Percentiles rank a stretch among this genome's conserved stretches.
These are phyloP conservation scores for Serendipita vermifera DNA, from an alignment of 768 basidiomycete genomes.

Conservation along the genomic window DNA sequence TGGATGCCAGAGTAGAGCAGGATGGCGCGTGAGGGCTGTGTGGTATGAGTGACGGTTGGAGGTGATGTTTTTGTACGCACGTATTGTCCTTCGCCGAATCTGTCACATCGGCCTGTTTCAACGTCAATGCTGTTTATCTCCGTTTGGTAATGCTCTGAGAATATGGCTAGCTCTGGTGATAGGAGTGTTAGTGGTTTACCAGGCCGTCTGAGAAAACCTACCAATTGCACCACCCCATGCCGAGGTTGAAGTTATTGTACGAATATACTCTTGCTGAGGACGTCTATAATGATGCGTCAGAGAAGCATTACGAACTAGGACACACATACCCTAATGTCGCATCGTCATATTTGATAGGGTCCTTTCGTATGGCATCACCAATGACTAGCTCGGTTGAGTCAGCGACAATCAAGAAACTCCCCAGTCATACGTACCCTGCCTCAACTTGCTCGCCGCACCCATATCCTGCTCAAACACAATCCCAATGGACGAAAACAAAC, in stretches of 20 bases:
- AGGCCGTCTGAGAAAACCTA: constrained; percentile 12
- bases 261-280: constrained; percentile 56
- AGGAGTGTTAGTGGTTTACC: too few relatives aligned
- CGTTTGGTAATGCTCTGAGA: constrained; percentile 65
- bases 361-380: constrained; percentile 60
- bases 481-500: constrained; percentile 79
- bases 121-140: constrained; percentile 89
- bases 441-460: constrained; percentile 49
- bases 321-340: constrained; percentile 65
- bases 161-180: constrained; percentile 46
- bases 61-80: constrained; percentile 23
- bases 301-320: constrained; percentile 1
- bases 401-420: background rate
- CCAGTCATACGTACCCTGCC: constrained; percentile 63
- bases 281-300: constrained; percentile 36
- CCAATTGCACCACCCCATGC: constrained; percentile 97
- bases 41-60: too few relatives aligned
- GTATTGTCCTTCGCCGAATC: constrained; percentile 48
- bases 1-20: constrained; percentile 95
- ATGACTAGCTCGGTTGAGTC: constrained; percentile 43
- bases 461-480: constrained; percentile 77
- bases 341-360: constrained; percentile 65
- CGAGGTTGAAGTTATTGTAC: constrained; percentile 61
- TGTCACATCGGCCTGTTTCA: constrained; percentile 80
- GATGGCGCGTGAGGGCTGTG: constrained; percentile 36